These are phyloP conservation scores for Mucor ambiguus DNA, from an alignment of 371 early-diverging fungal species.

Conservation along the genomic window DNA sequence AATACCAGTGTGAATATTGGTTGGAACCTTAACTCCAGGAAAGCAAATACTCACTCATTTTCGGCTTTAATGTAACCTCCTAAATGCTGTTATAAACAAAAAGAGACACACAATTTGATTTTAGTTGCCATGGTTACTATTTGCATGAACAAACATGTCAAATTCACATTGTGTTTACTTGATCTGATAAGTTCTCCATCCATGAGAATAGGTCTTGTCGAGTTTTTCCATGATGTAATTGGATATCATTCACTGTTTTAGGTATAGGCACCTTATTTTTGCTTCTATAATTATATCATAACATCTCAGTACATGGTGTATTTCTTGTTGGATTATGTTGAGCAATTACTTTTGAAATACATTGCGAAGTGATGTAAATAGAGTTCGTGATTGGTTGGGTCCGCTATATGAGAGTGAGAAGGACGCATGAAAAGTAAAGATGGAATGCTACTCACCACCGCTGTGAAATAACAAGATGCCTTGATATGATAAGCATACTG, in stretches of 20 bases:
- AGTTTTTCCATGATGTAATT: constrained; percentile 45
- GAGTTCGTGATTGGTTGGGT: background rate
- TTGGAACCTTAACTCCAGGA: background rate
- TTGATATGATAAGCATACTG: background rate
- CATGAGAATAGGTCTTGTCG: constrained; percentile 60
- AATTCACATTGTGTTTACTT: constrained; percentile 34
- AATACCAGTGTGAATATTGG: background rate
- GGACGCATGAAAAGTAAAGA: background rate
- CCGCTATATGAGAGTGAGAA: background rate
- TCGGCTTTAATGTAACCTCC: constrained; percentile 57
- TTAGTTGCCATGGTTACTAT: background rate
- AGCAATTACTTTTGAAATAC: constrained; percentile 17
- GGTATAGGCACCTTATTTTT: constrained; percentile 41
- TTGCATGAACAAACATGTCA: background rate
- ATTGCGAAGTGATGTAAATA: constrained; percentile 17
- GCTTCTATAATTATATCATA: constrained; percentile 10
- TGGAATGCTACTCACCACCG: background rate
- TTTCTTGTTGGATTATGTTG: background rate
- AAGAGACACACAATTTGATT: background rate
- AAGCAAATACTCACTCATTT: constrained; percentile 47
- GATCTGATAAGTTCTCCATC: constrained; percentile 59
- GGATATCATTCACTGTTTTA: constrained; percentile 39
- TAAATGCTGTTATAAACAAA: constrained; percentile 46
- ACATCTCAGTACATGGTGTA: background rate
- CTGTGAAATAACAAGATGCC: background rate